Evolutionary conservation across 352 stramenopile species (phyloP).

Genomic region (Phytophthora pluvialis): DNA sequence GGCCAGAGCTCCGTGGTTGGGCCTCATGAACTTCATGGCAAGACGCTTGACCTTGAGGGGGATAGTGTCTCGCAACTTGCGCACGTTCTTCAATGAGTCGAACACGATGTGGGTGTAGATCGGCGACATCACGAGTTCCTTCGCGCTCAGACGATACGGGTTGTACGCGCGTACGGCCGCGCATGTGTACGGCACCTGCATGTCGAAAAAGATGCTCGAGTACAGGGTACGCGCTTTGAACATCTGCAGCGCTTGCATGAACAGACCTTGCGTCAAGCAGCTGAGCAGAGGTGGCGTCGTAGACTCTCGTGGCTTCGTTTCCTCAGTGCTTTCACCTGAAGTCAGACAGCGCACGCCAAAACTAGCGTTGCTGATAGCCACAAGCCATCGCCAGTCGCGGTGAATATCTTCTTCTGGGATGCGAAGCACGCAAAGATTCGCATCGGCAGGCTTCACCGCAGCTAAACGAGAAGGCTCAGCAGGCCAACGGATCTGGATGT

Average conservation of each 20-base stretch:
- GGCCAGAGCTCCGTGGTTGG: slow-evolving; percentile 23
- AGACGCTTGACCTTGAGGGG: slow-evolving; percentile 52
- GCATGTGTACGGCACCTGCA: slow-evolving; percentile 84
- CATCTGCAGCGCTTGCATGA: slow-evolving; percentile 74
- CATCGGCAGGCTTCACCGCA: not conserved
- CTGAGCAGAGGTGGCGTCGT: slow-evolving; percentile 49
- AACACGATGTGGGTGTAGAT: slow-evolving; percentile 75
- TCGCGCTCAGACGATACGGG: slow-evolving; percentile 64
- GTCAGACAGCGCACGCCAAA: slow-evolving; percentile 53
- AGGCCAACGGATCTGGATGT: slow-evolving; percentile 42
- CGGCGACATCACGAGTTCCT: slow-evolving; percentile 56
- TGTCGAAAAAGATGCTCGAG: slow-evolving; percentile 81
- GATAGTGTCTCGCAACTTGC: slow-evolving; percentile 66
- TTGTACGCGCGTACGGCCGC: slow-evolving; percentile 81
- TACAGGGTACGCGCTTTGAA: slow-evolving; percentile 78
- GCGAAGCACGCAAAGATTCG: slow-evolving; percentile 43
- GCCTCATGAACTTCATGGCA: slow-evolving; percentile 35
- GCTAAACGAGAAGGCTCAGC: slow-evolving; percentile 8
- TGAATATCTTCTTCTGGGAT: slow-evolving; percentile 60
- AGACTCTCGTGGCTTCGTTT: not conserved
- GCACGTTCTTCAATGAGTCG: slow-evolving; percentile 59
- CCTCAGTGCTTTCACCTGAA: slow-evolving; percentile 10
- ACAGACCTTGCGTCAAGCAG: slow-evolving; percentile 72
- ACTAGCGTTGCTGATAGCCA: slow-evolving; percentile 59
- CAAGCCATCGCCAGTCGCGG: slow-evolving; percentile 71